Evolutionary conservation across 2,329 filamentous ascomycete species (phyloP), one percentile per base, ranked within the genome.

Genomic region (Ophiostoma ulmi): DNA sequence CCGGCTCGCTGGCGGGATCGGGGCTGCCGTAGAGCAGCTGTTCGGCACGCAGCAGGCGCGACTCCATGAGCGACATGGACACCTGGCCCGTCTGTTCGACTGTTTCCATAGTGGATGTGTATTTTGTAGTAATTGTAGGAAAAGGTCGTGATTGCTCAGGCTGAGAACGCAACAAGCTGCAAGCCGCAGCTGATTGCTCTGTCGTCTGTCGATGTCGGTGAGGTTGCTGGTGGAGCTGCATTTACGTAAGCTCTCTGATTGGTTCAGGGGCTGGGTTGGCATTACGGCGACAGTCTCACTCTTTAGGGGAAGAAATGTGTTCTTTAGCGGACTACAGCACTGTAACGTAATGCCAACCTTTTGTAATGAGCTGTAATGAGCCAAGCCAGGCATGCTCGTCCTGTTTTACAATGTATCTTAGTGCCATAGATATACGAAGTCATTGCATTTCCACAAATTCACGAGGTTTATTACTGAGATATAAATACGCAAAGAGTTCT

Each of bases 21-120:
- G 48, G n/a, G n/a, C 14, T 20, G 67, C 87, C 87, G 75, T 85
- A 83, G 64, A 89, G 81, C 2, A 88, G 77, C 74, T 88, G 86
- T 75, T 89, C 87, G 71, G 89, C 80, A 65, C 87, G 85, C 20
- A 83, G 78, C 13, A 89, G 82, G n/a, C 87, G 86, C 68, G 83
- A 80, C 75, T 88, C 86, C 48, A 89, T 82, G 36, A 88, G 80
- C 61, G 81, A 82, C 72, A 89, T 82, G 1, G 87, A 88, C 44
- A 83, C 80, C 10, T 87, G 79, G 0, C 85, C 83, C 4, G 85
- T 86, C 70, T 83, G 80, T 75, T 87, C 85, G 35, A 86, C 78
- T 7, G 79, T 78, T 5, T 67, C 65, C 63, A 65, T 65, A 1
- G 63, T 65, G n/a, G 2, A 2, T 20, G 20, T 36, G 31, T 64